Evolutionary conservation across 345 rosid genomes (phyloP).

Genomic region (Ceriops zippeliana): DNA sequence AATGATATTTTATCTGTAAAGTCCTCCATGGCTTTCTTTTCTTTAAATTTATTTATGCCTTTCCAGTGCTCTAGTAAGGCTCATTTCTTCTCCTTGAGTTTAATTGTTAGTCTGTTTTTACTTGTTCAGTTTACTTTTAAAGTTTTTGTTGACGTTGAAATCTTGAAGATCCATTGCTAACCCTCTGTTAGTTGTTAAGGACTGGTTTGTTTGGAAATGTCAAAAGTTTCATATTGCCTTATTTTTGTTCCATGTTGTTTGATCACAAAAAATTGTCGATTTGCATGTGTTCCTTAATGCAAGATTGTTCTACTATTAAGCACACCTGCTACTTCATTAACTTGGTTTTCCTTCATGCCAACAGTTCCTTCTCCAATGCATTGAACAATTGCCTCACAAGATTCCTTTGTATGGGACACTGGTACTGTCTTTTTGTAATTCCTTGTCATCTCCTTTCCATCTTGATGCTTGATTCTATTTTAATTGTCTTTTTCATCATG

Average conservation of each 20-base stretch:
- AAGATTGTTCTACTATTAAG: background rate
- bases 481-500: background rate
- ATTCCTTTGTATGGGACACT: conserved; percentile 78
- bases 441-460: background rate
- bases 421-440: conserved; percentile 46
- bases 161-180: no score
- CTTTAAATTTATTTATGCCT: background rate
- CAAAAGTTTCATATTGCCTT: no score
- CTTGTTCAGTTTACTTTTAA: no score
- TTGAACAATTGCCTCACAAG: conserved; percentile 92
- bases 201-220: no score
- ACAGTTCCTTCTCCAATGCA: conserved; percentile 81
- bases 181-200: no score
- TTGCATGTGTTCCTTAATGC: background rate
- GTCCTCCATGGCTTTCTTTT: background rate
- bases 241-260: no score
- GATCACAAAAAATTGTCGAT: no score
- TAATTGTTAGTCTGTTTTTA: no score
- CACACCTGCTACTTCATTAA: background rate
- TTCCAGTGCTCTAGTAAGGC: no score
- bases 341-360: conserved; percentile 8
- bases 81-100: no score
- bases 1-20: conserved; percentile 55
- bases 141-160: no score
- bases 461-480: background rate